These are phyloP conservation scores for Aquilaria yunnanensis DNA, from an alignment of 345 rosid genomes.

Conservation along the genomic window DNA sequence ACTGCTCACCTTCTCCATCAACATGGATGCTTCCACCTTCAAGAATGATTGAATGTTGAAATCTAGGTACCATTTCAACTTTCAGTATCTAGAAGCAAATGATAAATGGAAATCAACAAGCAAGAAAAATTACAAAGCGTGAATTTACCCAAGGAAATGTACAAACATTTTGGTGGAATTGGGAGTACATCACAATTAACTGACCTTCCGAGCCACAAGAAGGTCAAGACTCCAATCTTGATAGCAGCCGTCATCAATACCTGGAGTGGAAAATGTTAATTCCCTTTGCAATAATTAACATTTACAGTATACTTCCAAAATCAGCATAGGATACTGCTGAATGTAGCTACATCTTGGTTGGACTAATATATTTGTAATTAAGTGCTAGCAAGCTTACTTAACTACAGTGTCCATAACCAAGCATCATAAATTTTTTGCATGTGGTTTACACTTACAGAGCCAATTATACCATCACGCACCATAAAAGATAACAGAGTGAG, in stretches of 20 bases:
- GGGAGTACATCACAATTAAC: background rate
- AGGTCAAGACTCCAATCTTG: conserved; percentile 85
- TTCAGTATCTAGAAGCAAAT: conserved; percentile 52
- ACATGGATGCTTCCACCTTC: conserved; percentile 99
- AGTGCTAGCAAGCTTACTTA: too few species aligned
- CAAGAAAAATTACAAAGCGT: background rate
- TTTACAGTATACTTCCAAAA: too few species aligned
- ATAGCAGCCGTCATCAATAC: conserved; percentile 83
- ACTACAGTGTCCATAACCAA: too few species aligned
- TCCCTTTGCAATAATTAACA: conserved; percentile 4
- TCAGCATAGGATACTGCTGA: too few species aligned
- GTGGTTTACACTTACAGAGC: too few species aligned
- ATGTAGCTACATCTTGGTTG: too few species aligned
- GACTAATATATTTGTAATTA: too few species aligned
- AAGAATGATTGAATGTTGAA: conserved; percentile 64
- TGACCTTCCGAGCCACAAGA: conserved; percentile 75
- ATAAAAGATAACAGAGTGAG: too few species aligned
- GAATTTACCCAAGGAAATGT: background rate
- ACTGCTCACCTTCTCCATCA: conserved; percentile 79
- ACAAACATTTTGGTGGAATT: background rate
- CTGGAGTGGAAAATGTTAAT: conserved; percentile 26
- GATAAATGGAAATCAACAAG: conserved; percentile 10
- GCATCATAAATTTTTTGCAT: too few species aligned
- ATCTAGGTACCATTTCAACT: conserved; percentile 67
- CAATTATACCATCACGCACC: too few species aligned